Percentiles rank a stretch among this genome's conserved stretches.
Conservation (phyloP, 164 flowering plant species). For the Magnolia officinalis region DNA sequence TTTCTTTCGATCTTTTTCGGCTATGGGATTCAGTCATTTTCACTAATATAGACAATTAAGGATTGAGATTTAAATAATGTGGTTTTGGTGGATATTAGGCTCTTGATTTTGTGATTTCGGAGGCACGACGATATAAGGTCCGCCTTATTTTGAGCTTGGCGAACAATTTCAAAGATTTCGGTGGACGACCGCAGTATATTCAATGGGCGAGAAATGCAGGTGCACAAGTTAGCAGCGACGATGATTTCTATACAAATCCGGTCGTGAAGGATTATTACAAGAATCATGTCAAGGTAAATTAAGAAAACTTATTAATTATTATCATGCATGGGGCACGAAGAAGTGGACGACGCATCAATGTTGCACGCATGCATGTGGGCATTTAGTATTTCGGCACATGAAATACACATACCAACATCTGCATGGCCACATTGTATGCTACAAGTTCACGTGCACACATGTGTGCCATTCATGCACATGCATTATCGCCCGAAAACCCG, state of each 20-base stretch:
- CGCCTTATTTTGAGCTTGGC: constrained; percentile 28
- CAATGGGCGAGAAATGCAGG: constrained; percentile 32
- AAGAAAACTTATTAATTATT: no score
- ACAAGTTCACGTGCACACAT: no score
- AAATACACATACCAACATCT: no score
- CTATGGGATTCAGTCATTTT: background rate
- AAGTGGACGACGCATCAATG: background rate
- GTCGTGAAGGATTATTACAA: constrained; percentile 22
- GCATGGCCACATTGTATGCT: no score
- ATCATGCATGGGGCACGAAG: background rate
- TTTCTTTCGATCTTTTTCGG: background rate
- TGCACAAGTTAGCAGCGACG: constrained; percentile 10
- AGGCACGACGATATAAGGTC: constrained; percentile 25
- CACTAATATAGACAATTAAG: no score
- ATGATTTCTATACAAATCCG: constrained; percentile 23
- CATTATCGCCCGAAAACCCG: no score
- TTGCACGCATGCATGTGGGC: background rate
- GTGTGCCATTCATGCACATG: background rate
- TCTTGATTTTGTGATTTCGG: constrained; percentile 30
- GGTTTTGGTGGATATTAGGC: constrained; percentile 10
- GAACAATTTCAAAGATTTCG: constrained; percentile 29
- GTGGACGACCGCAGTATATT: constrained; percentile 31
- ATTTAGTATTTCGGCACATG: no score
- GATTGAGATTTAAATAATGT: background rate
- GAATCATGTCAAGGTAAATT: constrained; percentile 27